Evolutionary conservation across 306 rosid genomes (phyloP).

Genomic region (Begonia peltatifolia): DNA sequence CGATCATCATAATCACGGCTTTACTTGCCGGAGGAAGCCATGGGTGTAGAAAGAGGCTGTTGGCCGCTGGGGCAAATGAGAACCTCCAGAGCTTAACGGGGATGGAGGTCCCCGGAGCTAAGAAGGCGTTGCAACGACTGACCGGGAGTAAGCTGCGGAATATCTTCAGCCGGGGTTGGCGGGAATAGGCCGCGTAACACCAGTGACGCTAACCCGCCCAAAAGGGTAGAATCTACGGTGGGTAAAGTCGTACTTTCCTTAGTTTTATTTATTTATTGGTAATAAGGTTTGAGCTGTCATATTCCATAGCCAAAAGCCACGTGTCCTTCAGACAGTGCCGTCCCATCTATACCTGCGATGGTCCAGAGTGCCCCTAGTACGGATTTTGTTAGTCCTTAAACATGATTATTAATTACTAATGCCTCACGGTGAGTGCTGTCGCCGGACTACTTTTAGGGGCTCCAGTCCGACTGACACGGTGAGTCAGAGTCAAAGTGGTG

Average conservation of each 20-base stretch:
- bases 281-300: too few species aligned
- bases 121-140: conserved; percentile 36
- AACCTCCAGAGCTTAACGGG: conserved; percentile 31
- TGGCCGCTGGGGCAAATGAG: conserved; percentile 27
- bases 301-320: too few species aligned
- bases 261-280: too few species aligned
- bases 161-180: conserved; percentile 34
- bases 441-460: not conserved
- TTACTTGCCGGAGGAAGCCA: conserved; percentile 28
- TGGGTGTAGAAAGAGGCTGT: conserved; percentile 28
- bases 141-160: conserved; percentile 30
- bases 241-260: conserved; percentile 4
- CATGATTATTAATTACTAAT: too few species aligned
- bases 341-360: too few species aligned
- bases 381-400: too few species aligned
- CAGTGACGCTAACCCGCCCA: conserved; percentile 1
- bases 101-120: conserved; percentile 35
- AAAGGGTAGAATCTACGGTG: conserved; percentile 14
- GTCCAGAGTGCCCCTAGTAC: too few species aligned
- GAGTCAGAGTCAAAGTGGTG: not conserved
- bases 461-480: conserved; percentile 9
- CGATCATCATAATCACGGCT: conserved; percentile 25
- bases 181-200: conserved; percentile 29
- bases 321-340: too few species aligned
- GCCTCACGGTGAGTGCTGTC: not conserved